Evolutionary conservation across 495 filamentous ascomycete species (phyloP), one percentile per base, ranked within the genome.

Genomic region (Xylaria scruposa): DNA sequence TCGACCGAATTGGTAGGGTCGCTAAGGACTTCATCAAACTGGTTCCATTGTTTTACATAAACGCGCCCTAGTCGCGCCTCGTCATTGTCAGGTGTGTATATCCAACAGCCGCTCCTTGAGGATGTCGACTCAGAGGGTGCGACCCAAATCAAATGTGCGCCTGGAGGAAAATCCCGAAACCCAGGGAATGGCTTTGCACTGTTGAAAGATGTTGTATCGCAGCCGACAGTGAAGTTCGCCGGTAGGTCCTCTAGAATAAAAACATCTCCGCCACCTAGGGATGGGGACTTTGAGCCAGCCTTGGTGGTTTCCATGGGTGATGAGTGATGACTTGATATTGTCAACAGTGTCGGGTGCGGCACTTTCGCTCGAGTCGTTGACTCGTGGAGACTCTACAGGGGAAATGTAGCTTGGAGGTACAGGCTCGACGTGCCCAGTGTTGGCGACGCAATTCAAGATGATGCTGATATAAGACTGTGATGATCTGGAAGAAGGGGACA

Each of bases 1-100:
- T 85, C 5, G 38, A 77, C 72, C n/a, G 79, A 72, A 68, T 76
- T 81, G 3, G 80, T 73, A n/a, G 77, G 74, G 1, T 84, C 83
- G 19, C 75, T 78, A 6, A 89, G 75, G 44, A 82, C 72, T 68
- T 88, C 86, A 73, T 85, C 81, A 68, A 80, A 90, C 63, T 71
- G 83, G 73, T 91, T 85, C 90, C 90, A 92, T 75, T 86, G 84
- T 78, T 88, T 88, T 53, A 90, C 77, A 68, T 88, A 82, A 15
- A 89, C 78, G 33, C 81, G 77, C 1, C 81, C 80, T 38, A 71
- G 73, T 1, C 70, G 31, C 24, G 47, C 4, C 38, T 71, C 70
- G 4, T 44, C 40, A n/a, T 68, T 54, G 68, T 73, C 56, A 21
- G 76, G 71, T 2, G 88, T 82, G 51, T 79, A 67, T 75, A 91